Percentiles rank a stretch among this genome's conserved stretches.
Evolutionary conservation across 352 stramenopile species (phyloP).

Genomic region (Globisporangium abappressorium): DNA sequence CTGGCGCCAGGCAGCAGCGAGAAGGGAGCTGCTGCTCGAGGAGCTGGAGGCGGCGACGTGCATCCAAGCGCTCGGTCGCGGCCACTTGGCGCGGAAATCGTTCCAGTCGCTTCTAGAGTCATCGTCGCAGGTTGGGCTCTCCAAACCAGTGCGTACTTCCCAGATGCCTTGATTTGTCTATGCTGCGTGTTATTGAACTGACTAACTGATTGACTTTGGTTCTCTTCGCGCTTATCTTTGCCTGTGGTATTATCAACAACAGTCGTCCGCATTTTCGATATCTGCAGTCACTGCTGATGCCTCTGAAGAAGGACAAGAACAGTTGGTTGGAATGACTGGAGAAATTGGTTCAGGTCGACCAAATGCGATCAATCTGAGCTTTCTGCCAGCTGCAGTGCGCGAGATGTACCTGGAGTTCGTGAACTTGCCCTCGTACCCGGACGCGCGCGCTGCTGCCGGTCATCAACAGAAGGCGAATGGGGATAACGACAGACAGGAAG

Average conservation of each 20-base stretch:
- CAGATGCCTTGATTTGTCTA: neutral
- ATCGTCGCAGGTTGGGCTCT: slow-evolving; percentile 17
- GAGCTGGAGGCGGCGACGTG: slow-evolving; percentile 59
- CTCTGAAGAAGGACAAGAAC: slow-evolving; percentile 16
- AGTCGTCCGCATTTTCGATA: slow-evolving; percentile 39
- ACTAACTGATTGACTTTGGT: neutral
- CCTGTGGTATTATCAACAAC: neutral
- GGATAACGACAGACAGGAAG: slow-evolving; percentile 20
- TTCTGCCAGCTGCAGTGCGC: slow-evolving; percentile 35
- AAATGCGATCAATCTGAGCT: slow-evolving; percentile 32
- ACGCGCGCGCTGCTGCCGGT: neutral
- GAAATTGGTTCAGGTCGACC: neutral
- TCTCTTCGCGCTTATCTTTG: neutral
- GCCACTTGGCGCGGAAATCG: slow-evolving; percentile 51
- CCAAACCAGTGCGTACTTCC: slow-evolving; percentile 14
- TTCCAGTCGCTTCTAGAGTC: slow-evolving; percentile 38
- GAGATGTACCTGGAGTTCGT: slow-evolving; percentile 29
- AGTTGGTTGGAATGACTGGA: slow-evolving; percentile 4
- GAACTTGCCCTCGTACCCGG: slow-evolving; percentile 7
- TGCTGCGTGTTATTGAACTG: neutral
- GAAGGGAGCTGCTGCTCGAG: slow-evolving; percentile 27
- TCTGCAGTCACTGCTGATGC: slow-evolving; percentile 19
- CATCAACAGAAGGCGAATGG: neutral
- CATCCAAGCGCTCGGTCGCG: slow-evolving; percentile 64
- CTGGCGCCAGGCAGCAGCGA: slow-evolving; percentile 29